Evolutionary conservation across 306 rosid genomes (phyloP).

Genomic region (Casuarina equisetifolia): DNA sequence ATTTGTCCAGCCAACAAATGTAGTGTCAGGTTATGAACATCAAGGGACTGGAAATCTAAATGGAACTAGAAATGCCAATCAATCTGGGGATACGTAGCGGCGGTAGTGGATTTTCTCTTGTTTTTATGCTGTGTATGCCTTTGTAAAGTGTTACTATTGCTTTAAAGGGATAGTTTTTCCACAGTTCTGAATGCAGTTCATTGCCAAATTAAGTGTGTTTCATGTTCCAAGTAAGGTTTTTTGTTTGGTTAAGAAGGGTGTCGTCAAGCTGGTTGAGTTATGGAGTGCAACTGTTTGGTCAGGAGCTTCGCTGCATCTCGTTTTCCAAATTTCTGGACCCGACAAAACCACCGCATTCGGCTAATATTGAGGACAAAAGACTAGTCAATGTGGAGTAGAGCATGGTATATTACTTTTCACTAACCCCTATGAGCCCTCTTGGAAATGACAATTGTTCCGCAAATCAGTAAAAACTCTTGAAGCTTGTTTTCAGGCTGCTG

Average conservation of each 20-base stretch:
- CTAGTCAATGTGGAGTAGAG: neutral
- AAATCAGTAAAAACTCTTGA: no score
- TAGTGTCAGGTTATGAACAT: conserved; percentile 38
- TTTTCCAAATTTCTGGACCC: neutral
- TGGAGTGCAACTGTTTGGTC: neutral
- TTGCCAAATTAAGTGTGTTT: neutral
- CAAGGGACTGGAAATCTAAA: conserved; percentile 21
- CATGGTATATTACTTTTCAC: neutral
- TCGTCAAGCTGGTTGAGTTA: neutral
- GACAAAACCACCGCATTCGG: neutral
- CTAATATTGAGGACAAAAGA: neutral
- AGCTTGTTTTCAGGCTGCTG: no score
- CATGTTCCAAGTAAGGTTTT: neutral
- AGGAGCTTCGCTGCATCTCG: neutral
- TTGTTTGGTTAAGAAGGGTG: neutral
- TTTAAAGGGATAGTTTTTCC: no score
- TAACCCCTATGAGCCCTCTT: no score
- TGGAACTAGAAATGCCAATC: conserved; percentile 26
- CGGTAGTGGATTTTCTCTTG: neutral
- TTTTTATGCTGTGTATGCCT: neutral
- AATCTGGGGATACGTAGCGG: conserved; percentile 15
- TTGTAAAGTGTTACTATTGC: no score
- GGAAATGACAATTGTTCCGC: no score
- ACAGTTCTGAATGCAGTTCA: neutral
- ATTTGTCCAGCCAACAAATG: conserved; percentile 38